Base-by-base conservation (phyloP, 2,329 filamentous ascomycete genomes). In the Xylariaceae sp. region DNA sequence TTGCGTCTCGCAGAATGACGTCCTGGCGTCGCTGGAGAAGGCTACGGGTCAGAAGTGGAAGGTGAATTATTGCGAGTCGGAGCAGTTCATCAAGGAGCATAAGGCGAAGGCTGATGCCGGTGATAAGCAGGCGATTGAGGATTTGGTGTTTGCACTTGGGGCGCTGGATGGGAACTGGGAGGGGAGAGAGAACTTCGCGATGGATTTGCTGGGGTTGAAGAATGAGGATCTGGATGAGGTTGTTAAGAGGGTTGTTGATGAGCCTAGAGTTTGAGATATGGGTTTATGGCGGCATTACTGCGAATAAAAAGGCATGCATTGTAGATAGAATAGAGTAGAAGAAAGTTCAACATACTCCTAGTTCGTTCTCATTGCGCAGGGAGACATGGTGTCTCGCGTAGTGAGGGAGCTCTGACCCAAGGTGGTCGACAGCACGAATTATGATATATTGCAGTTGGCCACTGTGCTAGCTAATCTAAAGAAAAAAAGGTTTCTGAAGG, bases 151-250 rank as follows among this genome's bases (percentile, higher is more conserved):
- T 53, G 75, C 73, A 32, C 60, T 78, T 1, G 75, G 75, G 1
- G 68, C 71, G 0, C 52, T 77, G 1, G 70, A 77, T 40, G 74
- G 75, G 0, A 71, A 78, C 48, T 78, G 75, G 75, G 74, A 72
- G 14, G 59, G 58, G 46, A 66, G 68, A 33, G 64, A 70, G 2
- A 72, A 66, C 1, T 77, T 74, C 49, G 69, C 74, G 2, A 78
- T 78, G 75, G 67, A 72, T 6, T 53, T 74, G 39, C 61, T 78
- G 45, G 74, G 68, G 0, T 55, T 78, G 3, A 52, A 74, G 59
- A 69, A 78, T 44, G 74, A 78, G 62, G 66, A 73, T 44, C 58
- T 78, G 6, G 73, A 77, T 18, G 52, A 63, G 11, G 69, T 72
- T 5, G 64, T 78, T 3, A 59, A 60, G 33, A 54, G 57, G 3